Percentiles rank a stretch among this genome's conserved stretches.
Evolutionary conservation across 257 asterid genomes (phyloP).

Genomic region (Leonotis leonurus): DNA sequence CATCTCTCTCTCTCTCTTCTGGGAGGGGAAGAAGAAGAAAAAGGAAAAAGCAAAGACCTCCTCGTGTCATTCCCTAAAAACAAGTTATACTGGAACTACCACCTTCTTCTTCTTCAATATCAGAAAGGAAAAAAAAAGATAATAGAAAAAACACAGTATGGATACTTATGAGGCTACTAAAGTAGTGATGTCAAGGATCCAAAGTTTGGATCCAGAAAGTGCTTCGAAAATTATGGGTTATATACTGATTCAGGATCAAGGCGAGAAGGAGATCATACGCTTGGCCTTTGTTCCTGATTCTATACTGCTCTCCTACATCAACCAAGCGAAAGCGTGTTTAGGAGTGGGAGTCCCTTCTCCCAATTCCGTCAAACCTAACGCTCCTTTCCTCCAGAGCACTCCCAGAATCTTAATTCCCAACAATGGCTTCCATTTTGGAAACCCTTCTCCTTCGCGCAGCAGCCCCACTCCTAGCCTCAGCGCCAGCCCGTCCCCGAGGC

Average conservation of each 20-base stretch:
- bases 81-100: slow-evolving; percentile 7
- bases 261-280: slow-evolving; percentile 85
- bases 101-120: neutral
- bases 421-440: slow-evolving; percentile 46
- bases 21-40: slow-evolving; percentile 25
- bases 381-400: slow-evolving; percentile 29
- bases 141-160: slow-evolving; percentile 25
- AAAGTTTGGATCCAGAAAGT: slow-evolving; percentile 71
- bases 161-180: slow-evolving; percentile 81
- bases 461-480: neutral
- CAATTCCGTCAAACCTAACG: neutral
- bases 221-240: slow-evolving; percentile 92
- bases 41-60: neutral
- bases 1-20: slow-evolving; percentile 14
- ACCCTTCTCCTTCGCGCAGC: slow-evolving; percentile 48
- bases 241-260: slow-evolving; percentile 80
- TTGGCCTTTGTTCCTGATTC: slow-evolving; percentile 76
- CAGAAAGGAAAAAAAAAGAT: neutral
- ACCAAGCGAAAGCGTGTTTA: slow-evolving; percentile 48
- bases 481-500: slow-evolving; percentile 32
- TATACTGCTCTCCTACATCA: slow-evolving; percentile 38
- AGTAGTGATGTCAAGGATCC: slow-evolving; percentile 76
- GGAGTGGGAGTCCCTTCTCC: slow-evolving; percentile 49
- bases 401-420: slow-evolving; percentile 58
- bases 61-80: slow-evolving; percentile 1